These are phyloP conservation scores for Fusarium marasasianum DNA, from an alignment of 2,329 filamentous ascomycete genomes.

Conservation along the genomic window DNA sequence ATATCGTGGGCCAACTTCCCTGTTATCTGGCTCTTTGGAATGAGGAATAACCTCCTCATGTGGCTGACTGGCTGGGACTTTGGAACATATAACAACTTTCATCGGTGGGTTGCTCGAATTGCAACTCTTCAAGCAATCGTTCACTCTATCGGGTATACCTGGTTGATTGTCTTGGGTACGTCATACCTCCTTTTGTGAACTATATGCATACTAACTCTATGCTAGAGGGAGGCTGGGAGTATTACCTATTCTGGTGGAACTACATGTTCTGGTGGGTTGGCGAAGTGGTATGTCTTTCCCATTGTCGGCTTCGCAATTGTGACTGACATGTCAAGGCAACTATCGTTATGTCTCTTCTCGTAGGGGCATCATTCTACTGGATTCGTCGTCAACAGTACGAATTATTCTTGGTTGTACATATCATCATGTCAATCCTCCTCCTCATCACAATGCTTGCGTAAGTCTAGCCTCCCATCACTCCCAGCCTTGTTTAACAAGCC, in stretches of 20 bases:
- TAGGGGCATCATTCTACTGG: constrained; percentile 60
- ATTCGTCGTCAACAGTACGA: constrained; percentile 64
- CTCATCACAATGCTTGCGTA: constrained; percentile 62
- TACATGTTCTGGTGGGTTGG: constrained; percentile 62
- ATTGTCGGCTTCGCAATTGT: accelerated
- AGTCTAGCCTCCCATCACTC: constrained; percentile 26
- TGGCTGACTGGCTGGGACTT: constrained; percentile 77
- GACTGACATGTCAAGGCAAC: constrained; percentile 47
- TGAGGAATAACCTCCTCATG: constrained; percentile 72
- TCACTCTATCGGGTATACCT: constrained; percentile 69
- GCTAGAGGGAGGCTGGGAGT: constrained; percentile 51
- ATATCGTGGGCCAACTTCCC: constrained; percentile 72
- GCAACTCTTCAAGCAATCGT: constrained; percentile 69
- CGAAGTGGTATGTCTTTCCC: constrained; percentile 50
- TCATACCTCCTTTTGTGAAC: accelerated
- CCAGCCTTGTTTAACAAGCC: neutral
- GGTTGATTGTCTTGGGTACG: constrained; percentile 53
- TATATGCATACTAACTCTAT: neutral
- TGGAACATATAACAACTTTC: constrained; percentile 72
- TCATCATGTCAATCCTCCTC: constrained; percentile 60
- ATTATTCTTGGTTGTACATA: constrained; percentile 59
- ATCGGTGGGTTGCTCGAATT: constrained; percentile 72
- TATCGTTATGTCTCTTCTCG: constrained; percentile 55
- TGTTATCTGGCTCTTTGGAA: constrained; percentile 72
- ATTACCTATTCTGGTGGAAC: constrained; percentile 50